These are phyloP conservation scores for Amaranthus tricolor DNA, from an alignment of 179 eudicot species.

Conservation along the genomic window DNA sequence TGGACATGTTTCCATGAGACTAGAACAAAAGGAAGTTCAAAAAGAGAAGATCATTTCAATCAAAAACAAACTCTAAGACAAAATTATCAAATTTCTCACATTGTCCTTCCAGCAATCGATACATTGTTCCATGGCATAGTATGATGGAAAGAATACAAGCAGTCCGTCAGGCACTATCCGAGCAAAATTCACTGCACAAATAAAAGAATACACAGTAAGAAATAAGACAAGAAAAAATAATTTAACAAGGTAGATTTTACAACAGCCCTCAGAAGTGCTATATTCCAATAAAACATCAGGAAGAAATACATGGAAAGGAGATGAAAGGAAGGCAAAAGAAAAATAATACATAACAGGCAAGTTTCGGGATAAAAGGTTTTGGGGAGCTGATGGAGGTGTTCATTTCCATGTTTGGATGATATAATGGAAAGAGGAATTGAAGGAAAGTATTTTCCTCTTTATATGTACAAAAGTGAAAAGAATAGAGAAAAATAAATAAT, in stretches of 20 bases:
- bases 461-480: no score
- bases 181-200: conserved; percentile 80
- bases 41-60: conserved; percentile 18
- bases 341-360: no score
- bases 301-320: no score
- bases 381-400: no score
- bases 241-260: background rate
- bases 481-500: no score
- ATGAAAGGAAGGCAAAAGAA: no score
- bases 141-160: conserved; percentile 94
- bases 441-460: no score
- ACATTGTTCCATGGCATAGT: conserved; percentile 79
- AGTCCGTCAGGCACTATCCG: conserved; percentile 95
- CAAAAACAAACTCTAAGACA: background rate
- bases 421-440: no score
- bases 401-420: no score
- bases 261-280: no score
- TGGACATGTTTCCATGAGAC: conserved; percentile 46
- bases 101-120: conserved; percentile 78
- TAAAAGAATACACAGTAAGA: conserved; percentile 17
- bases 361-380: no score
- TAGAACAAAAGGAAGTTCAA: conserved; percentile 30
- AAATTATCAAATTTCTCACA: conserved; percentile 42
- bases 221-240: background rate
- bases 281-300: no score